Evolutionary conservation across 352 stramenopile species (phyloP), one percentile per base, ranked within the genome.

Genomic region (Globisporangium alternatum): DNA sequence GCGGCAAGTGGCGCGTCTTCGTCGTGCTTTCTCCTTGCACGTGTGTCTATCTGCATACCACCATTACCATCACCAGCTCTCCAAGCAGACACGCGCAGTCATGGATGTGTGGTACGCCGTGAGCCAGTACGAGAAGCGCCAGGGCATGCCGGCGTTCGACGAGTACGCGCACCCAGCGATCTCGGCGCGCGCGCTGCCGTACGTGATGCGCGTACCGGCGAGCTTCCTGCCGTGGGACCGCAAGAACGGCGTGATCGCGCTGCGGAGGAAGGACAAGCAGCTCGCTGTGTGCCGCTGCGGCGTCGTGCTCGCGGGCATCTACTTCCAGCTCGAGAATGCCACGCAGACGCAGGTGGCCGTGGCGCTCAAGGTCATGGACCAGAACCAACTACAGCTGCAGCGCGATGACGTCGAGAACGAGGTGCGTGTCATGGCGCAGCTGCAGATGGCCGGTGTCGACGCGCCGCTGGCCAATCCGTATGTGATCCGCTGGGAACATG

Each of bases 351-450:
- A 91, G 60, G 62, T 84, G 0, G 69, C 84, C 21, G 84, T 93
- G 25, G 86, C 86, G 39, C 74, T 95, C 37, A 95, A 95, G 58
- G 74, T 89, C 39, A 93, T 95, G 86, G 84, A 93, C 71, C 78
- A 81, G 30, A 55, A 64, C 1, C 83, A 93, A 62, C 65, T 95
- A 31, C n/a, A 76, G 30, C 31, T 89, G 52, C 84, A 95, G 66
- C 74, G 77, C 25, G 86, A 95, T 75, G 84, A 93, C 71, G 77
- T 93, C 17, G 84, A 92, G 57, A 90, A 71, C 64, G 86, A 95
- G 64, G 71, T 93, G 31, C 86, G 86, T 28, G 75, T 93, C 49
- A 93, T 95, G 84, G 75, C 69, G 48, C 80, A 89, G 62, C 70
- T 95, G 54, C 86, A 95, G 64, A 86, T 80, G 68, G 74, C 68